Base-by-base conservation (phyloP, 2,329 filamentous ascomycete genomes). In the Ophiostoma novo-ulmi region DNA sequence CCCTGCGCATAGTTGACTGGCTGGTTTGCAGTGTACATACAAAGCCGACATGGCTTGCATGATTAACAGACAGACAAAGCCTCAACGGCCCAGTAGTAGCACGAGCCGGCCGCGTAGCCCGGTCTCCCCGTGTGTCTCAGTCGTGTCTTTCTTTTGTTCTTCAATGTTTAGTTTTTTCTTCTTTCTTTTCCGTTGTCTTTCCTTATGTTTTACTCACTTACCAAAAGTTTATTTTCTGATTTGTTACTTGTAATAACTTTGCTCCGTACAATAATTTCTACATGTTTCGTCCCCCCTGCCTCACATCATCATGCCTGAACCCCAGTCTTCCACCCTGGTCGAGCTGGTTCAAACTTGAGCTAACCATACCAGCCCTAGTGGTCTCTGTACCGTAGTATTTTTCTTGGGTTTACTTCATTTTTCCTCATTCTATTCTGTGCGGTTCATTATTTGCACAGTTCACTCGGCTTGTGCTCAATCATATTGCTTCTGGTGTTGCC, bases 271-370 rank as follows among this genome's bases (percentile, higher is more conserved):
- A 48, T 58, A 11, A 26, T 26, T n/a, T 58, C 52, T 20, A 13
- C 52, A 58, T 64, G 17, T 31, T 38, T 36, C 17, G 31, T 20
- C 14, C 61, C 35, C 35, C 61, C 61, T 64, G 61, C 61, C 35
- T 64, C 61, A 64, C 61, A 64, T 39, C 61, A 64, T 39, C 61
- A 64, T 64, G 61, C 5, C 13, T 17, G 6, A 38, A 38, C 35
- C 31, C 14, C 13, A 17, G 6, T n/a, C 17, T 64, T 58, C 11
- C 14, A 58, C 22, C 52, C 52, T 58, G 52, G 52, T 26, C 52
- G 8, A 58, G 52, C 52, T 58, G 22, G 52, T 26, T 26, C n/a
- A 11, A 58, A n/a, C n/a, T 58, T 5, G 52, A 58, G 52, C n/a
- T 58, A 58, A 22, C 52, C 52, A 26, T 26, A 58, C 8, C 26